Evolutionary conservation across 2,329 filamentous ascomycete species (phyloP), one percentile per base, ranked within the genome.

Genomic region (Fusarium verticillioides): DNA sequence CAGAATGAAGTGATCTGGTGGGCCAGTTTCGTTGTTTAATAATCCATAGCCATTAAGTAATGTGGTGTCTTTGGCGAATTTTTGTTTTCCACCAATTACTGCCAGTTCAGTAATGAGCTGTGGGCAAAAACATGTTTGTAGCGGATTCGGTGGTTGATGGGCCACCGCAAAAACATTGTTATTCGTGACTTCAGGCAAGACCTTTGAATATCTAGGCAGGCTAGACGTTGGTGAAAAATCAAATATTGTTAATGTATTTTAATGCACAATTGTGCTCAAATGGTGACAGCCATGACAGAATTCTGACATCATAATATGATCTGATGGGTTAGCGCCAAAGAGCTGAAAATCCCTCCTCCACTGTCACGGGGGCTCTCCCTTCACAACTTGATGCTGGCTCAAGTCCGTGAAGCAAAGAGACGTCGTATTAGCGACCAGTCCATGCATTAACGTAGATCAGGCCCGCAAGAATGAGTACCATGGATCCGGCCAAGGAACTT

Each of bases 371-470:
- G 44, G 18, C 16, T 34, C 4, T 52, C 23, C 3, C 57, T 30
- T 37, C 36, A 37, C 36, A 30, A 37, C 19, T 19, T 32, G 39
- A 39, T 21, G 23, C 30, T 26, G 50, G 19, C 7, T 37, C 21
- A 19, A 40, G n/a, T 9, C 37, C 18, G 7, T n/a, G 21, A 46
- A 36, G 39, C 23, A 9, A 36, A 34, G 34, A 61, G 60, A 63
- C 11, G 28, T 63, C 36, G 36, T 61, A 49, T 63, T 43, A 63
- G 56, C 60, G 60, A 47, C n/a, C 16, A 40, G 34, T 47, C 53
- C 37, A n/a, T 23, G 28, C 36, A 18, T n/a, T 11, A 42, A 15
- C 0, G 21, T 21, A 57, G 32, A 11, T 13, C 19, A 44, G 21
- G 9, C 8, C 36, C 36, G 9, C 32, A 58, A 21, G 10, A 44